These are phyloP conservation scores for Steccherinum ochraceum DNA, from an alignment of 768 basidiomycete genomes.

Conservation along the genomic window DNA sequence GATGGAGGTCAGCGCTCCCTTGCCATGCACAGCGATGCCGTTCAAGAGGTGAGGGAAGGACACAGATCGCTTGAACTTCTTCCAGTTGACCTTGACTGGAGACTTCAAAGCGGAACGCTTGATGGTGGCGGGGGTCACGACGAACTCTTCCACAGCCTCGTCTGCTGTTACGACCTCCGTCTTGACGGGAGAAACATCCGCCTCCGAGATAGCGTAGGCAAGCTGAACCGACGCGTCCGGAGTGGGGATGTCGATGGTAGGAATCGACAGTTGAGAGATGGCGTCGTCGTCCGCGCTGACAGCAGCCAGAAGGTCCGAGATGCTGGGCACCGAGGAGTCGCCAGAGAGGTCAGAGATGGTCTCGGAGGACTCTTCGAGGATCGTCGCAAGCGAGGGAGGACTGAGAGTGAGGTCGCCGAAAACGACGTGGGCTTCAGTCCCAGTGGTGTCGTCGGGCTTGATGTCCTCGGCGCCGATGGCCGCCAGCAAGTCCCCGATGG, in stretches of 20 bases:
- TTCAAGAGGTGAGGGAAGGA: neutral
- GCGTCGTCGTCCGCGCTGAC: too few relatives aligned
- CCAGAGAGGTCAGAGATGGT: neutral
- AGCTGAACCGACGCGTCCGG: too few relatives aligned
- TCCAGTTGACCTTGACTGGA: neutral
- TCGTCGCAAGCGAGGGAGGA: too few relatives aligned
- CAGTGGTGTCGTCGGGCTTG: neutral
- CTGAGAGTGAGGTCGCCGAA: neutral
- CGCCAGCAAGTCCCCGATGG: neutral
- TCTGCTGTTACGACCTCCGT: neutral
- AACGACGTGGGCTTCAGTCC: too few relatives aligned
- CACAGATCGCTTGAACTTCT: neutral
- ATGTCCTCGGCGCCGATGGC: neutral
- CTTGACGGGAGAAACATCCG: neutral
- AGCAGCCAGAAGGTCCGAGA: neutral
- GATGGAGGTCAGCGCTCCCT: neutral
- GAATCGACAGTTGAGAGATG: too few relatives aligned
- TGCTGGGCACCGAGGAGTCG: neutral
- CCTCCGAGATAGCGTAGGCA: too few relatives aligned
- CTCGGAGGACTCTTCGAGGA: neutral
- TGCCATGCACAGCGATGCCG: neutral
- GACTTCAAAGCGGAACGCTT: neutral
- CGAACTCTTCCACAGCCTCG: neutral
- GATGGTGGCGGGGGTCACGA: neutral
- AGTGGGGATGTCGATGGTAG: too few relatives aligned